Conservation (phyloP, 805 yeast genomes). For the Clavispora vitiphila region DNA sequence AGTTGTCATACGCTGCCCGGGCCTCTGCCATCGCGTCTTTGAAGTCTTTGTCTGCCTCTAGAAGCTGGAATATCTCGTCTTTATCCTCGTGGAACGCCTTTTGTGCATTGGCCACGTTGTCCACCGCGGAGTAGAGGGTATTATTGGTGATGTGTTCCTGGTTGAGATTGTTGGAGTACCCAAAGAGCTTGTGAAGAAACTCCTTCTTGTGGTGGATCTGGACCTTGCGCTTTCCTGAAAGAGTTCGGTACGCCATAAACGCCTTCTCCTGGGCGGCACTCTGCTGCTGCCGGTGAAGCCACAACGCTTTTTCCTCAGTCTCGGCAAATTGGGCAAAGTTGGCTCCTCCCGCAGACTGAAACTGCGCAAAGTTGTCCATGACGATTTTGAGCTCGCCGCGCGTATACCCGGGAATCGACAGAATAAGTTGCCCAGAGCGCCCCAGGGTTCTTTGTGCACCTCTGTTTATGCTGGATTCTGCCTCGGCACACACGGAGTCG, state of each 20-base stretch:
- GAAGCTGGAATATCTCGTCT: slow-evolving; percentile 29
- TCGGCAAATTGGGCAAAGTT: slow-evolving; percentile 8
- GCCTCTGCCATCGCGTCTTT: slow-evolving; percentile 21
- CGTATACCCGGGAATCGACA: slow-evolving; percentile 37
- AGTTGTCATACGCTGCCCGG: slow-evolving; percentile 8
- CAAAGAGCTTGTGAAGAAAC: slow-evolving; percentile 33
- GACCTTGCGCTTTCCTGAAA: slow-evolving; percentile 31
- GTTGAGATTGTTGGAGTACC: slow-evolving; percentile 34
- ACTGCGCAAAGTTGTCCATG: slow-evolving; percentile 14
- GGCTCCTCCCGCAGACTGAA: slow-evolving; percentile 6
- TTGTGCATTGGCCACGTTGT: slow-evolving; percentile 31
- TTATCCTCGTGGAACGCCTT: slow-evolving; percentile 39
- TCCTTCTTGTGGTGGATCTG: slow-evolving; percentile 39
- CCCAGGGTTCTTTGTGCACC: neutral
- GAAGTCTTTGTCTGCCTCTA: slow-evolving; percentile 31
- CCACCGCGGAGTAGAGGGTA: slow-evolving; percentile 33
- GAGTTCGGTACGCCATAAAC: slow-evolving; percentile 28
- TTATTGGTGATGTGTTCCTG: slow-evolving; percentile 38
- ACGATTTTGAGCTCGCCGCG: slow-evolving; percentile 29
- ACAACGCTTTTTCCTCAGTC: slow-evolving; percentile 22
- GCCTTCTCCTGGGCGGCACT: slow-evolving; percentile 29
- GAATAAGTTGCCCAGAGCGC: slow-evolving; percentile 12
- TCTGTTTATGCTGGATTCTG: slow-evolving; percentile 4
- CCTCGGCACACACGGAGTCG: slow-evolving; percentile 2
- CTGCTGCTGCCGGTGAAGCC: slow-evolving; percentile 27